phyloP scores from a whole-genome alignment of 2,329 filamentous ascomycete genomes.

The Fulvia fulva region DNA sequence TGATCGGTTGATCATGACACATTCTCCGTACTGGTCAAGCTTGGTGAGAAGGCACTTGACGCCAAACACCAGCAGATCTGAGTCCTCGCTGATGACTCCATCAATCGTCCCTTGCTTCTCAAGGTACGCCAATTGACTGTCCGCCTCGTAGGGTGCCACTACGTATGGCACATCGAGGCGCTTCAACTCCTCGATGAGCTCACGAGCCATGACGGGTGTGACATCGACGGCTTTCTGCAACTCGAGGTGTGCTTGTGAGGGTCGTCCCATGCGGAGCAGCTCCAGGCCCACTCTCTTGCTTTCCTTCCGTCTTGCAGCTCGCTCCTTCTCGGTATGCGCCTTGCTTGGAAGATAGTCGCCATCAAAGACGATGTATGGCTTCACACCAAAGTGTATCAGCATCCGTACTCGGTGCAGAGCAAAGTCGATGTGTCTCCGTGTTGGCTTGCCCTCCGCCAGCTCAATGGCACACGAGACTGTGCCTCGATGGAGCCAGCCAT shows the following conservation, averaged over 20 bases:
- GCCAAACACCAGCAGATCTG: conserved; percentile 91
- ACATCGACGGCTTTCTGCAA: conserved; percentile 95
- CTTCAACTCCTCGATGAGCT: conserved; percentile 89
- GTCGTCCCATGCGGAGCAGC: conserved; percentile 75
- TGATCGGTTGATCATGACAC: conserved; percentile 81
- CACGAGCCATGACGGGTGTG: conserved; percentile 90
- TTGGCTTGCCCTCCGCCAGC: conserved; percentile 81
- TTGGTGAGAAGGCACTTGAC: conserved; percentile 89
- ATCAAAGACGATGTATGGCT: conserved; percentile 94
- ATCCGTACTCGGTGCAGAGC: conserved; percentile 87
- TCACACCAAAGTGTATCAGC: conserved; percentile 89
- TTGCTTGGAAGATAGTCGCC: conserved; percentile 95
- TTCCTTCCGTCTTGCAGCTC: conserved; percentile 71
- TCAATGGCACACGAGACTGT: conserved; percentile 88
- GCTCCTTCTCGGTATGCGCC: conserved; percentile 74
- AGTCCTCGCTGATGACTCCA: conserved; percentile 93
- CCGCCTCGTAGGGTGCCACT: conserved; percentile 95
- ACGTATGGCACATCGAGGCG: conserved; percentile 75
- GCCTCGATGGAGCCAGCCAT: conserved; percentile 96
- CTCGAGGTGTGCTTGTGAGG: conserved; percentile 74
- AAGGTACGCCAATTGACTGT: conserved; percentile 92
- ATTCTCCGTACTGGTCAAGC: conserved; percentile 88
- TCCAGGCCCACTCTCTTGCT: conserved; percentile 73
- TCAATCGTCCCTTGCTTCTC: conserved; percentile 78
- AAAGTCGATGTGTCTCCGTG: conserved; percentile 83